Conservation (phyloP, 148 eudicot genomes). For the Heliosperma pusillum region DNA sequence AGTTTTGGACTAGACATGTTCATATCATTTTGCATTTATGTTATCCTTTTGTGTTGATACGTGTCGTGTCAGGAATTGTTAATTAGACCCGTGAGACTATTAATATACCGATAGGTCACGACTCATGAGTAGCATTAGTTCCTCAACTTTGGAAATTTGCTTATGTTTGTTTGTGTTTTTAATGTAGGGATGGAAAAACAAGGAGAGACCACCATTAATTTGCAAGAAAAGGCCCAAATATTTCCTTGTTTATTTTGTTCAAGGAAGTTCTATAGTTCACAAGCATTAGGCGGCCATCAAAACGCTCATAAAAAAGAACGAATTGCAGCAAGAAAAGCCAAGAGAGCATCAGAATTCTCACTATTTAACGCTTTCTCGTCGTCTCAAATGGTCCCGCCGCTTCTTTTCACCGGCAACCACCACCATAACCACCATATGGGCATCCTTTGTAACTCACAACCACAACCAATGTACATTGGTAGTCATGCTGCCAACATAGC, state of each 20-base stretch:
- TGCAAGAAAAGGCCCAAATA: slow-evolving; percentile 37
- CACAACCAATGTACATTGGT: slow-evolving; percentile 46
- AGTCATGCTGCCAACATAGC: slow-evolving; percentile 45
- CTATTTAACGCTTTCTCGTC: slow-evolving; percentile 26
- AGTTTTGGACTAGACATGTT: too few relatives aligned
- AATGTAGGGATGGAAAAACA: slow-evolving; percentile 43
- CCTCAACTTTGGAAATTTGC: too few relatives aligned
- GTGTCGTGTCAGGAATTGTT: too few relatives aligned
- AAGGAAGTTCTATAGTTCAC: slow-evolving; percentile 88
- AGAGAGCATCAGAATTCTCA: slow-evolving; percentile 29
- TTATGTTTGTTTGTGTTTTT: background rate
- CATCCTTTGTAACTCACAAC: slow-evolving; percentile 28
- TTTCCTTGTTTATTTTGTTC: slow-evolving; percentile 85
- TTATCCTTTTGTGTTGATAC: too few relatives aligned
- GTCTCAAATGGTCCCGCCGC: slow-evolving; percentile 29
- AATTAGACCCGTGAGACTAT: too few relatives aligned
- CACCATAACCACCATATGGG: slow-evolving; percentile 36
- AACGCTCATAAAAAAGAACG: slow-evolving; percentile 96
- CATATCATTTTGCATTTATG: too few relatives aligned
- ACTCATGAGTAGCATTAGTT: too few relatives aligned
- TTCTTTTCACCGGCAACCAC: slow-evolving; percentile 42
- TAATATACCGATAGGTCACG: too few relatives aligned
- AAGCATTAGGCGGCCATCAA: slow-evolving; percentile 95
- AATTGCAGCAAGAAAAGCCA: slow-evolving; percentile 60
- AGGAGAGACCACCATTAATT: slow-evolving; percentile 16